Conservation (phyloP, 2,329 filamentous ascomycete genomes). For the Pseudogymnoascus sp. region DNA sequence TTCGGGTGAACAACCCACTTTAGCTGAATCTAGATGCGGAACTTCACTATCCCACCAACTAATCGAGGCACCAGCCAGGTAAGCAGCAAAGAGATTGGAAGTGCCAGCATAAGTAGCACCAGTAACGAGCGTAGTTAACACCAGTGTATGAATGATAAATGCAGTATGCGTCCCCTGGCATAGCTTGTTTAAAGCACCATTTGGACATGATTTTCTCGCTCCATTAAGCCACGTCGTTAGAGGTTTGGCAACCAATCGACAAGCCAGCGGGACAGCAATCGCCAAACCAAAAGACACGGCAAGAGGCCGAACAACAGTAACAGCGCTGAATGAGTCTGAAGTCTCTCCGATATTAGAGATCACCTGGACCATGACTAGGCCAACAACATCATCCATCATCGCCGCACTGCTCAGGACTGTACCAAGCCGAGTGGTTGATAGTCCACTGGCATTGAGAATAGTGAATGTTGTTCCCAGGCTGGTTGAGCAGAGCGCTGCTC, state of each 20-base stretch:
- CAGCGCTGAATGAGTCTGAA: conserved; percentile 21
- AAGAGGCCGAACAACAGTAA: conserved; percentile 38
- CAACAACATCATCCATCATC: conserved; percentile 71
- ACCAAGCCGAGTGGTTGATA: conserved; percentile 45
- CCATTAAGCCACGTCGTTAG: conserved; percentile 31
- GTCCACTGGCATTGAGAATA: conserved; percentile 50
- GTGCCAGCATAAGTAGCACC: conserved; percentile 52
- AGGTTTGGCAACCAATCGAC: conserved; percentile 38
- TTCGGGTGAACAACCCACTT: background rate
- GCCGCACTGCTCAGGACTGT: conserved; percentile 60
- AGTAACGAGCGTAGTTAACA: conserved; percentile 43
- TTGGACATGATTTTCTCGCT: conserved; percentile 21
- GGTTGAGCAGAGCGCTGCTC: conserved; percentile 63
- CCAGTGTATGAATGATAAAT: conserved; percentile 39
- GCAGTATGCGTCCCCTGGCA: conserved; percentile 30
- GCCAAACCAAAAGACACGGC: conserved; percentile 45
- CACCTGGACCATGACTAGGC: conserved; percentile 66
- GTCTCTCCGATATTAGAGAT: conserved; percentile 51
- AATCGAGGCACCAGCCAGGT: conserved; percentile 47
- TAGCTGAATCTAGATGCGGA: background rate
- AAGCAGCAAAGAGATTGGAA: conserved; percentile 55
- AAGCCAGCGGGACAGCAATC: conserved; percentile 38
- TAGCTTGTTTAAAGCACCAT: conserved; percentile 20
- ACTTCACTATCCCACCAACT: conserved; percentile 49
- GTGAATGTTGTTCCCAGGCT: conserved; percentile 63